Evolutionary conservation across 2,329 filamentous ascomycete genomes (phyloP).

Genomic region (Fusarium proliferatum): DNA sequence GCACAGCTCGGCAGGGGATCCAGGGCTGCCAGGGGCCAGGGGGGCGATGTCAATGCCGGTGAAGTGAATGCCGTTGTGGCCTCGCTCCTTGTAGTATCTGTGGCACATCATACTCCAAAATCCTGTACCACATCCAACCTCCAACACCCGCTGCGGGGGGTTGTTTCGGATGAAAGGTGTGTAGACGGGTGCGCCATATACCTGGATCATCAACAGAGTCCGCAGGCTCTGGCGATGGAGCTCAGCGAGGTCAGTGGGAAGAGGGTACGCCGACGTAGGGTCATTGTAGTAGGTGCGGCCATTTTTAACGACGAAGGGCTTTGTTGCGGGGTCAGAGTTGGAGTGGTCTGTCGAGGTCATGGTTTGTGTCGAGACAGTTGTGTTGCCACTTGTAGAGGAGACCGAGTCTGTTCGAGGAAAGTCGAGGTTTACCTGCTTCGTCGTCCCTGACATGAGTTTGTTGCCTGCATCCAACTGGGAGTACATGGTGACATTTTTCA

Average conservation of each 20-base stretch:
- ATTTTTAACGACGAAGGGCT: slow-evolving; percentile 77
- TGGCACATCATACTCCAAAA: slow-evolving; percentile 94
- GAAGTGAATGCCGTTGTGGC: slow-evolving; percentile 77
- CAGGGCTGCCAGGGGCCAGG: slow-evolving; percentile 62
- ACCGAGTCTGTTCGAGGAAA: slow-evolving; percentile 58
- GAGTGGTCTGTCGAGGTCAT: slow-evolving; percentile 62
- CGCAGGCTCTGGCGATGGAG: slow-evolving; percentile 88
- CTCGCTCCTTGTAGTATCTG: slow-evolving; percentile 77
- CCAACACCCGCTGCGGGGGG: slow-evolving; percentile 81
- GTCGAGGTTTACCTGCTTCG: slow-evolving; percentile 50
- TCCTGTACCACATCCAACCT: slow-evolving; percentile 87
- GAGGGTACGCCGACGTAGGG: slow-evolving; percentile 77
- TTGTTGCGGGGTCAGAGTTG: slow-evolving; percentile 55
- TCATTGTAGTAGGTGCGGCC: slow-evolving; percentile 87
- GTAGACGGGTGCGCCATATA: slow-evolving; percentile 84
- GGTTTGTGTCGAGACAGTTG: slow-evolving; percentile 57
- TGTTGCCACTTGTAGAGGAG: slow-evolving; percentile 59
- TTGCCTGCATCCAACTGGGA: slow-evolving; percentile 46
- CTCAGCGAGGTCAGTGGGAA: slow-evolving; percentile 88
- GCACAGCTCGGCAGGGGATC: slow-evolving; percentile 49
- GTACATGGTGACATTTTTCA: slow-evolving; percentile 54
- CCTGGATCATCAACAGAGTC: slow-evolving; percentile 81
- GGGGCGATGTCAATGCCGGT: slow-evolving; percentile 86
- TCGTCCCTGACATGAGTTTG: slow-evolving; percentile 44
- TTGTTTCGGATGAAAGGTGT: slow-evolving; percentile 73